Base-by-base conservation (phyloP, 202 grass and related monocot genomes). In the Tripidium arundinaceum region DNA sequence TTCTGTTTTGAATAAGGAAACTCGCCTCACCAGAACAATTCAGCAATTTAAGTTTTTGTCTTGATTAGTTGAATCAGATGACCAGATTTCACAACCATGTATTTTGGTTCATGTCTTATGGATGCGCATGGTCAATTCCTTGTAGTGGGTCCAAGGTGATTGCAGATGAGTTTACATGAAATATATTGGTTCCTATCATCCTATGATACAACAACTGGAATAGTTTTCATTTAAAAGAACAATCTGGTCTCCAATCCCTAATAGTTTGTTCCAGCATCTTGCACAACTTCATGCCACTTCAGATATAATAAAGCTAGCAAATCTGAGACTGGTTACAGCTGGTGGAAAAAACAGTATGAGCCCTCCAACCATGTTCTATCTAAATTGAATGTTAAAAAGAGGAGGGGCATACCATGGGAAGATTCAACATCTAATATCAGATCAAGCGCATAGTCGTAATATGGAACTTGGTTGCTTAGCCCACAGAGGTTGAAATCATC, bases 401-500 rank as follows among this genome's bases (percentile, higher is more conserved):
- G 39, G 5, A 66, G 74, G 69, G 31, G 33, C 87, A 27, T 94
- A 97, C 94, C 91, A 85, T 92, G 89, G 62, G 94, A 92, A 43
- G 94, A 94, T 68, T 97, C 94, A 2, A 97, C 86, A 71, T 97
- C 94, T 37, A 97, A 84, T 87, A 97, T 97, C 18, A 92, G 85
- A 90, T 97, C 94, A 26, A 97, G 91, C 74, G 91, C 94, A 81
- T 94, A 97, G 84, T 97, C 94, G 18, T 92, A 97, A 67, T 97
- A 94, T 38, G 91, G 94, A 68, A 97, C 94, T 93, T 97, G 94
- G 79, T 78, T 90, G 85, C 87, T 97, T 73, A 97, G 89, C 78
- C 94, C 94, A 85, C 94, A 97, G 64, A 97, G 91, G 71, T 97
- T 97, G 85, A 97, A 97, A 65, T 97, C 94, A 68, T 97, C 94